Conservation (phyloP, 352 stramenopile genomes). For the Phytopythium cucurbitacearum region DNA sequence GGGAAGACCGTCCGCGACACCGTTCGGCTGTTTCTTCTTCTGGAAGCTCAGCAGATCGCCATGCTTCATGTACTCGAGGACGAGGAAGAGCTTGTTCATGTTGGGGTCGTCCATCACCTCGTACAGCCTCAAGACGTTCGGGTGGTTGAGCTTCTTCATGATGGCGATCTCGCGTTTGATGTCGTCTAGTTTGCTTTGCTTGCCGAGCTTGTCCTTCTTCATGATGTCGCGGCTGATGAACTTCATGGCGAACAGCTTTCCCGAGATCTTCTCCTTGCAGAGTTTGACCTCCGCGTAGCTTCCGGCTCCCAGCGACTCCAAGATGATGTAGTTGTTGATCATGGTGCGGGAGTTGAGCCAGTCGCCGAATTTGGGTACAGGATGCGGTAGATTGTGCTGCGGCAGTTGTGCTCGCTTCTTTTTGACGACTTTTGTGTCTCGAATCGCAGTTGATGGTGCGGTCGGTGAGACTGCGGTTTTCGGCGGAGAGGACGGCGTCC, state of each 20-base stretch:
- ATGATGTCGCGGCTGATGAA: constrained; percentile 87
- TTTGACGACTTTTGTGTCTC: constrained; percentile 77
- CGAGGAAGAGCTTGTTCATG: constrained; percentile 93
- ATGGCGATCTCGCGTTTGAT: constrained; percentile 95
- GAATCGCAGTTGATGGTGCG: constrained; percentile 27
- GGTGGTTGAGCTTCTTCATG: constrained; percentile 97
- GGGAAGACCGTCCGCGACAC: constrained; percentile 36
- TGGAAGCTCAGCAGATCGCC: constrained; percentile 69
- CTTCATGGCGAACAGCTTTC: constrained; percentile 82
- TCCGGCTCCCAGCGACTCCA: constrained; percentile 79
- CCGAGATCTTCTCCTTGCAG: constrained; percentile 76
- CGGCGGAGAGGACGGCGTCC: constrained; percentile 6
- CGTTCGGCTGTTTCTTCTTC: constrained; percentile 57
- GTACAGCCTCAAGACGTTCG: constrained; percentile 91
- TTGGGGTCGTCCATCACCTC: constrained; percentile 96
- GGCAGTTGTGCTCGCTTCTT: constrained; percentile 78
- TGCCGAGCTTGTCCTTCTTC: constrained; percentile 79
- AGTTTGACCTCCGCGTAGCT: constrained; percentile 91
- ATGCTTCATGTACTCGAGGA: constrained; percentile 96
- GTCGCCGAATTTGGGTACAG: constrained; percentile 75
- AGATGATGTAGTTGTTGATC: constrained; percentile 94
- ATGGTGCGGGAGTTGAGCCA: constrained; percentile 85
- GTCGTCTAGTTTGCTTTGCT: constrained; percentile 76
- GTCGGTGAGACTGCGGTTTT: constrained; percentile 7
- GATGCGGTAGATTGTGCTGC: constrained; percentile 70